A percentile compares a stretch with the other conserved stretches of the same genome.
Conservation (phyloP, 2,329 filamentous ascomycete genomes). For the Xylaria hypoxylon region DNA sequence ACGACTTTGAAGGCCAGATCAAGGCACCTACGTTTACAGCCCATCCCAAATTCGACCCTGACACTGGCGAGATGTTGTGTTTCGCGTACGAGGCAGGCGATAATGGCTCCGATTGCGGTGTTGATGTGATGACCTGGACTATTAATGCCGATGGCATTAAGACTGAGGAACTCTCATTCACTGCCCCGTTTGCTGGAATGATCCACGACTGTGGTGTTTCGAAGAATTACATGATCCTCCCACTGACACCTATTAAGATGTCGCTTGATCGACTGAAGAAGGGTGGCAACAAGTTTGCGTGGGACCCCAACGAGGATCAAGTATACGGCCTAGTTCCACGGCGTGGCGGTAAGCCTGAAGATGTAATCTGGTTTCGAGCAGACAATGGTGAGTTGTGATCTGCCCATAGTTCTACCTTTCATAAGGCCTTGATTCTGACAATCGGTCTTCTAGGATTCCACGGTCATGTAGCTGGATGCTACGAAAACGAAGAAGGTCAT, state of each 20-base stretch:
- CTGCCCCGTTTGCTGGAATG: constrained; percentile 64
- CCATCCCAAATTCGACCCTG: constrained; percentile 65
- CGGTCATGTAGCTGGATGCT: constrained; percentile 61
- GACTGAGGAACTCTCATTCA: constrained; percentile 61
- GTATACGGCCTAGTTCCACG: constrained; percentile 66
- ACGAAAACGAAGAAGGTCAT: constrained; percentile 59
- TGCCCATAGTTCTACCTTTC: background rate
- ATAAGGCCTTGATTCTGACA: background rate
- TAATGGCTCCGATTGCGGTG: constrained; percentile 56
- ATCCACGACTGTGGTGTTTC: constrained; percentile 63
- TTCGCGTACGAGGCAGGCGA: constrained; percentile 63
- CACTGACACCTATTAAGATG: constrained; percentile 61
- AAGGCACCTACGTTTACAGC: constrained; percentile 61
- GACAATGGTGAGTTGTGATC: constrained; percentile 59
- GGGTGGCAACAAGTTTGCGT: constrained; percentile 63
- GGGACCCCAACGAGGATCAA: constrained; percentile 66
- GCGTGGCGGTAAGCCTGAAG: constrained; percentile 61
- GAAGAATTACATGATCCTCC: constrained; percentile 61
- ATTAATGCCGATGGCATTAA: constrained; percentile 57
- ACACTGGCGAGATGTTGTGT: constrained; percentile 63
- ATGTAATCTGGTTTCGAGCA: constrained; percentile 64
- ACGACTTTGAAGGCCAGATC: constrained; percentile 65
- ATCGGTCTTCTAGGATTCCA: constrained; percentile 54
- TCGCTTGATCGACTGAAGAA: constrained; percentile 57
- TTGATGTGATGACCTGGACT: constrained; percentile 61